Evolutionary conservation across 805 yeast genomes (phyloP), one percentile per base, ranked within the genome.

Genomic region (Suhomyces faveliae): DNA sequence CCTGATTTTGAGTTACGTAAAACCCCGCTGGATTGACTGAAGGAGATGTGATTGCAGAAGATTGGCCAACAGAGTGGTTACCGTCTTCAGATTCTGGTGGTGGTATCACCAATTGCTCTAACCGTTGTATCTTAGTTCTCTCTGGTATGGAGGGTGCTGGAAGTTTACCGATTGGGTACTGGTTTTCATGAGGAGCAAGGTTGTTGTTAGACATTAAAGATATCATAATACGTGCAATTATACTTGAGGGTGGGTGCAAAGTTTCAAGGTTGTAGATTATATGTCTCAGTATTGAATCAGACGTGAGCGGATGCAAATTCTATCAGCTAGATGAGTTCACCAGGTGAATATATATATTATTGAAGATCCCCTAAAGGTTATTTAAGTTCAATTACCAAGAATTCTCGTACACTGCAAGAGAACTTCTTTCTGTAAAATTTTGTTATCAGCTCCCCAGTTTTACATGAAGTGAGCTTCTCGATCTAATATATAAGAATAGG

Each of bases 151-250:
- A 42, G 10, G 38, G 35, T 6, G 25, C n/a, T 25, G 43, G 19
- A 17, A 29, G 38, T 19, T 13, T 42, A 21, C 38, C 44, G 21
- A 42, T 21, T 12, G n/a, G 12, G 27, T 42, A 30, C 44, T 33
- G 20, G 19, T 25, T 19, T 15, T 24, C 13, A 37, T 35, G 25
- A n/a, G 41, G 40, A 15, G 39, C 19, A 27, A 23, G 30, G 42
- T 40, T 45, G 20, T 20, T 15, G 44, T 45, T 40, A 25, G 48
- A 22, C 48, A 45, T 45, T 40, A 45, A 45, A 10, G 48, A 23
- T 29, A 37, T 40, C 48, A 45, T 45, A 33, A 33, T 33, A 33
- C 37, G 24, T 20, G 40, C 22, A 9, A 37, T n/a, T 37, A 8
- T 19, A 37, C 13, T 21, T 20, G 40, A 37, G 20, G n/a, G 13